Evolutionary conservation across 164 flowering plant species (phyloP).

Genomic region (Sedum album): DNA sequence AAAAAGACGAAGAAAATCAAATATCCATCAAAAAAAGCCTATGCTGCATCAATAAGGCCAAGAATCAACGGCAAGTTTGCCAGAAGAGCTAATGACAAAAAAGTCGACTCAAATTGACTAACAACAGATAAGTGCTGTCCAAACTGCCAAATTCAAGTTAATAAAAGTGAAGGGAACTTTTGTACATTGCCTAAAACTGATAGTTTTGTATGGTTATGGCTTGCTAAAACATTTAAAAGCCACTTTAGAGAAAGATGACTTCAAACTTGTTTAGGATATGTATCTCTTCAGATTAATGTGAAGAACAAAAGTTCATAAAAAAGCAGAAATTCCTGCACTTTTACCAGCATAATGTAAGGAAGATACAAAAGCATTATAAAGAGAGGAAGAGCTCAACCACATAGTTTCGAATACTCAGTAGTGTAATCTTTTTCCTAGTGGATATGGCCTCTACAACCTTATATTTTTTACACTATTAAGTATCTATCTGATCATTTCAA

Average conservation of each 20-base stretch:
- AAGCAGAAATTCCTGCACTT: slow-evolving; percentile 1
- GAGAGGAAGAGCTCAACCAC: neutral
- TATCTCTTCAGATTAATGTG: neutral
- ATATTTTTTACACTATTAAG: neutral
- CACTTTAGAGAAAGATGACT: neutral
- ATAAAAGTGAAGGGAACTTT: neutral
- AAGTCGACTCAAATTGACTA: neutral
- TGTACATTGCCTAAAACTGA: neutral
- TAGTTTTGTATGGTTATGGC: neutral
- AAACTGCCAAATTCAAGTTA: neutral
- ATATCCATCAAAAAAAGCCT: slow-evolving; percentile 1
- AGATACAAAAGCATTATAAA: neutral
- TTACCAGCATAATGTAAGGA: neutral
- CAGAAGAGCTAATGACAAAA: neutral
- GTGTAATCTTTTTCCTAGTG: neutral
- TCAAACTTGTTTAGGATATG: neutral
- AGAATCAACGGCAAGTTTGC: slow-evolving; percentile 7
- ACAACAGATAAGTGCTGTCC: neutral
- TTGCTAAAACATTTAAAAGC: neutral
- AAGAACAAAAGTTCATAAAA: slow-evolving; percentile 1
- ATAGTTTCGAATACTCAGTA: slow-evolving; percentile 1
- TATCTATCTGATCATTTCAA: slow-evolving; percentile 3
- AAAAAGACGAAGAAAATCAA: neutral
- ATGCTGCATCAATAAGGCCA: slow-evolving; percentile 4
- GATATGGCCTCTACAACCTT: neutral